Conservation (phyloP, 2,329 filamentous ascomycete genomes). For the Tolypocladium pustulatum region DNA sequence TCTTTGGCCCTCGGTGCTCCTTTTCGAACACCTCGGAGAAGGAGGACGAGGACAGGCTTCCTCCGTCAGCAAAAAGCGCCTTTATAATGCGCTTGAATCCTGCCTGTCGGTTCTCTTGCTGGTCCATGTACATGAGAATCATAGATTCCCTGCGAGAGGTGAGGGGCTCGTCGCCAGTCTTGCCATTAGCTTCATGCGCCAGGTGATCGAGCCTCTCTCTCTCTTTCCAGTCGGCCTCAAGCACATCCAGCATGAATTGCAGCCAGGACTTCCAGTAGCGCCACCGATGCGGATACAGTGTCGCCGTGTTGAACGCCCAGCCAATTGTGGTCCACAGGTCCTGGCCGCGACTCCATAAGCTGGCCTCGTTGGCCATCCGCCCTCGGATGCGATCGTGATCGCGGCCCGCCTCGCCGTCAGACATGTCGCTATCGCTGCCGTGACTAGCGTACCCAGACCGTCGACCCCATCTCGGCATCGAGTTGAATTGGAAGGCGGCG, state of each 20-base stretch:
- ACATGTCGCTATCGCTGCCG: slow-evolving; percentile 31
- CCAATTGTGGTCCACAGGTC: slow-evolving; percentile 86
- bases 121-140: slow-evolving; percentile 47
- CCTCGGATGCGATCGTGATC: slow-evolving; percentile 45
- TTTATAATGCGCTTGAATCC: slow-evolving; percentile 47
- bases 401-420: slow-evolving; percentile 29
- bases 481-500: slow-evolving; percentile 61
- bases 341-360: slow-evolving; percentile 64
- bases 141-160: slow-evolving; percentile 42
- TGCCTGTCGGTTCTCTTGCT: slow-evolving; percentile 32
- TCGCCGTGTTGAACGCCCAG: slow-evolving; percentile 89
- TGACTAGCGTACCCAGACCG: slow-evolving; percentile 24
- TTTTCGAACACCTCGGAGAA: slow-evolving; percentile 59
- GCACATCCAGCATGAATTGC: slow-evolving; percentile 64
- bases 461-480: slow-evolving; percentile 17
- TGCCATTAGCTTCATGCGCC: slow-evolving; percentile 10
- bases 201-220: slow-evolving; percentile 38
- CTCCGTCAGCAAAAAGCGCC: slow-evolving; percentile 58
- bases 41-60: slow-evolving; percentile 35
- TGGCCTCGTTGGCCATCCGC: slow-evolving; percentile 50
- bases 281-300: slow-evolving; percentile 65
- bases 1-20: slow-evolving; percentile 37
- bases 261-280: slow-evolving; percentile 73
- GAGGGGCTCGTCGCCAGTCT: slow-evolving; percentile 11
- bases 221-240: slow-evolving; percentile 61